Percentiles rank a stretch among this genome's conserved stretches.
These are phyloP conservation scores for Trichoderma pleuroti DNA, from an alignment of 2,329 filamentous ascomycete species.

Conservation along the genomic window DNA sequence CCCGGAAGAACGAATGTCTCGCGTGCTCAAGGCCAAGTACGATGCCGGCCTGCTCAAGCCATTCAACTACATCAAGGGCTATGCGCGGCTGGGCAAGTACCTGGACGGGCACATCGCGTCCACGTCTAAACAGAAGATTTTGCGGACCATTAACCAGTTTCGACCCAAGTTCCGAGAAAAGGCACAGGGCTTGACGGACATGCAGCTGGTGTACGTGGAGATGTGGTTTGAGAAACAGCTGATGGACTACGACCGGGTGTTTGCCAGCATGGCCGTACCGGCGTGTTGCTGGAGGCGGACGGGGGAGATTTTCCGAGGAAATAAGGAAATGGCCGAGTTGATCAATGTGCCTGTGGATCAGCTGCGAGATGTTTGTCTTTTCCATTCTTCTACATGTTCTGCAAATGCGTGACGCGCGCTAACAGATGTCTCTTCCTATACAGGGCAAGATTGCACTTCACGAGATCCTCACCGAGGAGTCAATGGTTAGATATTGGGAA, in stretches of 20 bases:
- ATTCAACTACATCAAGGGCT: slow-evolving; percentile 98
- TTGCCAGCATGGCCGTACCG: slow-evolving; percentile 97
- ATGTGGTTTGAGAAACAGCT: slow-evolving; percentile 98
- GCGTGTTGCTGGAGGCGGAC: slow-evolving; percentile 97
- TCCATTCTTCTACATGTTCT: not conserved
- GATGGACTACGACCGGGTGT: slow-evolving; percentile 97
- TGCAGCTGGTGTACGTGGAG: slow-evolving; percentile 90
- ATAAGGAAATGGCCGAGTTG: slow-evolving; percentile 97
- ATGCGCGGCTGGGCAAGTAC: slow-evolving; percentile 82
- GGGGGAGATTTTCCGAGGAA: slow-evolving; percentile 94
- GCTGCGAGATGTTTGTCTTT: slow-evolving; percentile 74
- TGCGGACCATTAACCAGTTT: slow-evolving; percentile 88
- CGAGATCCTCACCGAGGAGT: slow-evolving; percentile 92
- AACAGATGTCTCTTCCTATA: not conserved
- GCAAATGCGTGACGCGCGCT: not conserved
- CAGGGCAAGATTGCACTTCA: slow-evolving; percentile 93
- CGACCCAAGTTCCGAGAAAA: slow-evolving; percentile 94
- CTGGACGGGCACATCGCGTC: slow-evolving; percentile 86
- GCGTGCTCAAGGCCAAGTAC: slow-evolving; percentile 90
- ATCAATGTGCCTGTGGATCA: slow-evolving; percentile 90
- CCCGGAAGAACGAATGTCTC: slow-evolving; percentile 92
- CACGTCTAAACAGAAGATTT: slow-evolving; percentile 81
- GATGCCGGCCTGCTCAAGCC: slow-evolving; percentile 91
- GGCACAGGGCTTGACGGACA: slow-evolving; percentile 86
- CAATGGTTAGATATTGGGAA: slow-evolving; percentile 96